These are phyloP conservation scores for Colletotrichum aenigma DNA, from an alignment of 2,329 filamentous ascomycete genomes.

Conservation along the genomic window DNA sequence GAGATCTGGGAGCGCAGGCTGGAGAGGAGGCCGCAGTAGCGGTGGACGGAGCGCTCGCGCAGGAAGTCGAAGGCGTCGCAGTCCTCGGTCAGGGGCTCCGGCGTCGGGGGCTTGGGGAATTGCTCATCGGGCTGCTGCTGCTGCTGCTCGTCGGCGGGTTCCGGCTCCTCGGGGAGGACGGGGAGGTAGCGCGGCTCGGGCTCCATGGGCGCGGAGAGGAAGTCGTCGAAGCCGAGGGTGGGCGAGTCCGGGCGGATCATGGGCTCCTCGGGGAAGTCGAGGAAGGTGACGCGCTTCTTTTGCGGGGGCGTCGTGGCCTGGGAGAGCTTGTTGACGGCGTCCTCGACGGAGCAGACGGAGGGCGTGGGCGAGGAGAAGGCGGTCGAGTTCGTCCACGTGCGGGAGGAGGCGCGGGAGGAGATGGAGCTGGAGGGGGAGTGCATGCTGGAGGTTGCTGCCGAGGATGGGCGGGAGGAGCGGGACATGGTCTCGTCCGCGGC, in stretches of 20 bases:
- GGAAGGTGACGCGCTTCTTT: conserved; percentile 45
- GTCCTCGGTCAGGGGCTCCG: conserved; percentile 18
- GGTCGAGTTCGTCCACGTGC: conserved; percentile 44
- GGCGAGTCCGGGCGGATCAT: conserved; percentile 63
- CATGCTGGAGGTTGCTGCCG: conserved; percentile 40
- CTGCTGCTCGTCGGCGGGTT: conserved; percentile 20
- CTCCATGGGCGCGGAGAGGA: conserved; percentile 24
- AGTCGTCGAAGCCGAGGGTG: conserved; percentile 60
- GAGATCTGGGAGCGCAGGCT: conserved; percentile 53
- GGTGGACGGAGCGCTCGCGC: conserved; percentile 48
- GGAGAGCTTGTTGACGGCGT: conserved; percentile 21
- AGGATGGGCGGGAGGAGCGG: conserved; percentile 43
- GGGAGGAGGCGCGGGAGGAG: conserved; percentile 36
- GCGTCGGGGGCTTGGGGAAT: conserved; percentile 22
- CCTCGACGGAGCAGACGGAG: conserved; percentile 44
- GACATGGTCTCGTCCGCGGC: conserved; percentile 48
- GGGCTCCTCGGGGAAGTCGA: conserved; percentile 45
- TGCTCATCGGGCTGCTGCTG: conserved; percentile 3
- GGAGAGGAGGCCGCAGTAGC: conserved; percentile 53
- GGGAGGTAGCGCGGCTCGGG: conserved; percentile 19
- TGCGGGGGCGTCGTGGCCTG: conserved; percentile 11
- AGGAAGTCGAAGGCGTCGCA: conserved; percentile 37
- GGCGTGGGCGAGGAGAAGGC: conserved; percentile 51
- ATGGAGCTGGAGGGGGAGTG: conserved; percentile 53
- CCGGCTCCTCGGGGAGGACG: conserved; percentile 17